These are phyloP conservation scores for Colletotrichum falcatum DNA, from an alignment of 2,329 filamentous ascomycete species.

Conservation along the genomic window DNA sequence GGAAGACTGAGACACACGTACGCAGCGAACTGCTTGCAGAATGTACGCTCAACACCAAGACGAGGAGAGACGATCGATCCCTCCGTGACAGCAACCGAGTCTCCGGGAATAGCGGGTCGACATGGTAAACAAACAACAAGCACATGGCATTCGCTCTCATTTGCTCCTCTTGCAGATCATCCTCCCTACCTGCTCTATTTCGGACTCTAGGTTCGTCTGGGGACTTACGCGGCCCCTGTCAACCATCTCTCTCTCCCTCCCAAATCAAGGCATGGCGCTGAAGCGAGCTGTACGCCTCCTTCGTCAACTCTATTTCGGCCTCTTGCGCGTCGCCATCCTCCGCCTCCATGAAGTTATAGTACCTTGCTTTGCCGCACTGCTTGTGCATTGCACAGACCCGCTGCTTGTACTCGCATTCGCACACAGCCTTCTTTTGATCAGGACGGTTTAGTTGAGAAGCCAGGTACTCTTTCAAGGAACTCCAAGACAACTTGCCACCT, in stretches of 20 bases:
- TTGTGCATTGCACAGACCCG: slow-evolving; percentile 12
- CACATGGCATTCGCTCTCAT: slow-evolving; percentile 16
- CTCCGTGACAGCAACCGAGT: not conserved
- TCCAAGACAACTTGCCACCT: slow-evolving; percentile 10
- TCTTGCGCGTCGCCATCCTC: not conserved
- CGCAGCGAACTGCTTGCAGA: not conserved
- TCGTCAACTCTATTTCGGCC: slow-evolving; percentile 25
- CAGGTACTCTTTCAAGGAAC: not conserved
- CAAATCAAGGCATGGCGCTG: not conserved
- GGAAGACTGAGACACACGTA: slow-evolving; percentile 14
- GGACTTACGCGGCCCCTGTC: not conserved
- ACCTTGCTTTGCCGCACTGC: not conserved
- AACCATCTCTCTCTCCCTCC: not conserved
- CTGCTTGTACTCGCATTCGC: slow-evolving; percentile 26
- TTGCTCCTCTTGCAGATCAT: slow-evolving; percentile 9
- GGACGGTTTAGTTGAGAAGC: not conserved
- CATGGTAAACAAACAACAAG: slow-evolving; percentile 24
- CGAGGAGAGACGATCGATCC: not conserved
- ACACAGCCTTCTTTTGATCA: not conserved
- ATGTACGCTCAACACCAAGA: not conserved
- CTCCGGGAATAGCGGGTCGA: slow-evolving; percentile 4
- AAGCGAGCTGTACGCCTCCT: slow-evolving; percentile 12
- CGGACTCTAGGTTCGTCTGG: not conserved
- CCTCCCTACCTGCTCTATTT: not conserved
- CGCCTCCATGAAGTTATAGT: slow-evolving; percentile 31